Conservation (phyloP, 805 yeast genomes). For the Cyberlindnera mrakii region DNA sequence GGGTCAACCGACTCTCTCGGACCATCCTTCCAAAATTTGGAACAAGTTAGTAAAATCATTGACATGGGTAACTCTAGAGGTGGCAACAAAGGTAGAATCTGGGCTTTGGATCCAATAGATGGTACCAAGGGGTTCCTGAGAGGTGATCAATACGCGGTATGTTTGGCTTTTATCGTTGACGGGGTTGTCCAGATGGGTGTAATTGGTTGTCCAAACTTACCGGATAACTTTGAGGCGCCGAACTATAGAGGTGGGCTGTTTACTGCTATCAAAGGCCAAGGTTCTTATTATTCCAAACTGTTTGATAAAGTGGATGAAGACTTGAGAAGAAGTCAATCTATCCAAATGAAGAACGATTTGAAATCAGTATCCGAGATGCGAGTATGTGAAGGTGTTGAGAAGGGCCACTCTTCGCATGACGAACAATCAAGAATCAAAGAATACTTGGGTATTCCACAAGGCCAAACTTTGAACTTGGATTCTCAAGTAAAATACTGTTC, state of each 20-base stretch:
- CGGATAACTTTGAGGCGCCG: conserved; percentile 30
- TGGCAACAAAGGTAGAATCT: conserved; percentile 73
- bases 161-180: conserved; percentile 82
- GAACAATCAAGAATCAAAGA: conserved; percentile 73
- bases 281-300: conserved; percentile 46
- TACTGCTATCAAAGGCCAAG: conserved; percentile 61
- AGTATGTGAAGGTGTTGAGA: conserved; percentile 92
- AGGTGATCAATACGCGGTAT: conserved; percentile 95
- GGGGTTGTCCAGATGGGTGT: conserved; percentile 86
- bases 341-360: conserved; percentile 47
- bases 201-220: conserved; percentile 93
- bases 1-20: conserved; percentile 13
- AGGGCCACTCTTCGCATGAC: conserved; percentile 89
- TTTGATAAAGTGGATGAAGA: conserved; percentile 31
- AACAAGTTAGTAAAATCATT: conserved; percentile 55
- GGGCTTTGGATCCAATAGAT: conserved; percentile 98
- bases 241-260: conserved; percentile 64
- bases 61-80: conserved; percentile 80
- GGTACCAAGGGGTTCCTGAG: conserved; percentile 96
- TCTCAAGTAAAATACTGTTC: conserved; percentile 96
- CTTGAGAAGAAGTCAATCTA: conserved; percentile 26
- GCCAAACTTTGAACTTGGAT: conserved; percentile 73
- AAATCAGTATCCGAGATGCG: conserved; percentile 43
- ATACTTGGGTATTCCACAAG: conserved; percentile 49
- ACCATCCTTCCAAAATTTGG: conserved; percentile 38